phyloP scores from a whole-genome alignment of 495 filamentous ascomycete genomes.

The Tetracladium marchalianum region DNA sequence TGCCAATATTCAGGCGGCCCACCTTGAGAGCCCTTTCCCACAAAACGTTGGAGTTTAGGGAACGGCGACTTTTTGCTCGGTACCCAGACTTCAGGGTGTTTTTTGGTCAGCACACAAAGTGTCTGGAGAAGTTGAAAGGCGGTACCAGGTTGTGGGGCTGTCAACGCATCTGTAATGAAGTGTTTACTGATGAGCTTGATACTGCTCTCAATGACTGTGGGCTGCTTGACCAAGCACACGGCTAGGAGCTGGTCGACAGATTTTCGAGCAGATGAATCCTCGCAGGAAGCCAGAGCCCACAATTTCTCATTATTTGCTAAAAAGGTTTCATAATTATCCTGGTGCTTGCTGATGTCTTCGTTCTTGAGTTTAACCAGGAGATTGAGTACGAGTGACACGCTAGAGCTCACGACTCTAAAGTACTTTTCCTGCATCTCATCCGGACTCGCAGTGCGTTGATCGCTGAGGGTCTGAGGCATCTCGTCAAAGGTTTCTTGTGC shows the following conservation, averaged over 20 bases:
- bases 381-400: constrained; percentile 44
- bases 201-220: constrained; percentile 35
- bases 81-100: constrained; percentile 66
- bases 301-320: constrained; percentile 51
- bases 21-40: constrained; percentile 77
- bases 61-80: constrained; percentile 55
- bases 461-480: constrained; percentile 70
- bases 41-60: constrained; percentile 55
- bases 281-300: constrained; percentile 61
- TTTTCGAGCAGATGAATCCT: constrained; percentile 63
- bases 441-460: constrained; percentile 69
- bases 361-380: constrained; percentile 36
- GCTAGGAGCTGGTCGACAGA: constrained; percentile 58
- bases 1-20: constrained; percentile 62
- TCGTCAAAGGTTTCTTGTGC: constrained; percentile 72
- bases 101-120: constrained; percentile 49
- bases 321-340: constrained; percentile 40
- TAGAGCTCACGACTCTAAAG: constrained; percentile 62
- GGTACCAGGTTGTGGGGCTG: constrained; percentile 60
- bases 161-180: constrained; percentile 60
- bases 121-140: constrained; percentile 55
- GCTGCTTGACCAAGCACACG: constrained; percentile 45
- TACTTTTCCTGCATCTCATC: constrained; percentile 85
- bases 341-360: constrained; percentile 41
- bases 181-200: constrained; percentile 52